Evolutionary conservation across 1,139 yeast species (phyloP).

Genomic region (Arxiozyma heterogenica): DNA sequence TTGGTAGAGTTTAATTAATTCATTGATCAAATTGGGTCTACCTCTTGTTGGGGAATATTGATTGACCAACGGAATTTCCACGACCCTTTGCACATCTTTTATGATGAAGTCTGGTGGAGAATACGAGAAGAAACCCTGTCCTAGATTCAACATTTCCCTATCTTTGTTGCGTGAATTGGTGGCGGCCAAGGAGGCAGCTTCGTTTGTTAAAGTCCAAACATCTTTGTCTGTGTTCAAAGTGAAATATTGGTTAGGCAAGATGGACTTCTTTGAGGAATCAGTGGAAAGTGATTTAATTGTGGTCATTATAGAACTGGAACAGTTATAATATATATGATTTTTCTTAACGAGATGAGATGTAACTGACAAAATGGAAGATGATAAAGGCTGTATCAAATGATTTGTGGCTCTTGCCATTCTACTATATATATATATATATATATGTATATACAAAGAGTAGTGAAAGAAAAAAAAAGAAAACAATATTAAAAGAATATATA

Average conservation of each 20-base stretch:
- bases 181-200: slow-evolving; percentile 80
- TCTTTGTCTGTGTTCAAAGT: slow-evolving; percentile 53
- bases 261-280: slow-evolving; percentile 9
- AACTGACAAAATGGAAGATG: background rate
- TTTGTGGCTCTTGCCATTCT: background rate
- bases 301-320: background rate
- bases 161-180: slow-evolving; percentile 44
- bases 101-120: slow-evolving; percentile 87
- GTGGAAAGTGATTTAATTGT: background rate
- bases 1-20: slow-evolving; percentile 63
- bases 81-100: slow-evolving; percentile 69
- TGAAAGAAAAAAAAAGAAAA: no score
- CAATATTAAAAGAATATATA: no score
- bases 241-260: slow-evolving; percentile 49
- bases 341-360: background rate
- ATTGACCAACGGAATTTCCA: slow-evolving; percentile 62
- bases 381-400: background rate
- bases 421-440: no score
- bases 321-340: background rate
- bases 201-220: slow-evolving; percentile 91
- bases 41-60: slow-evolving; percentile 93
- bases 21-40: slow-evolving; percentile 60
- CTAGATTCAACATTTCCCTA: slow-evolving; percentile 72
- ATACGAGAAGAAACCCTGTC: slow-evolving; percentile 95
- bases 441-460: no score